Percentiles rank a stretch among this genome's conserved stretches.
Conservation (phyloP, 345 rosid genomes). For the Citropsis articulata region DNA sequence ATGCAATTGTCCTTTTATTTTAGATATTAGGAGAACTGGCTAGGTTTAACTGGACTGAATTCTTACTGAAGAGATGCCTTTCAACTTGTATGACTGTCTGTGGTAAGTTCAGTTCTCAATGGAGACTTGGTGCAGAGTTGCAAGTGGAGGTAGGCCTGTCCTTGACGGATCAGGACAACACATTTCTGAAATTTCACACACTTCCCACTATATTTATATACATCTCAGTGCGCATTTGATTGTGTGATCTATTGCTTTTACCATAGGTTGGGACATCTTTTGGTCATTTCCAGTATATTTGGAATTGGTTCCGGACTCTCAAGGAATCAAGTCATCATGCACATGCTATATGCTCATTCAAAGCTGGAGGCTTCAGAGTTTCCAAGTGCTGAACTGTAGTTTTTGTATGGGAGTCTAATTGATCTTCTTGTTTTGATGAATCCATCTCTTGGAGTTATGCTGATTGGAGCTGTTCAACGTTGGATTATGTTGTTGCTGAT, state of each 20-base stretch:
- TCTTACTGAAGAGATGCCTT: conserved; percentile 11
- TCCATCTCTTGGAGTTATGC: conserved; percentile 59
- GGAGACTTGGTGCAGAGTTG: conserved; percentile 44
- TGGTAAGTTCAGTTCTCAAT: conserved; percentile 35
- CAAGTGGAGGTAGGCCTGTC: conserved; percentile 60
- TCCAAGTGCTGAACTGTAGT: conserved; percentile 42
- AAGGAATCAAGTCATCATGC: conserved; percentile 56
- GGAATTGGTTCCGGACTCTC: conserved; percentile 49
- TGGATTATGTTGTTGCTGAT: conserved; percentile 65
- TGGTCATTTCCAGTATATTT: conserved; percentile 46
- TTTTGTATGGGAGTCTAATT: conserved; percentile 30
- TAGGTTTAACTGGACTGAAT: conserved; percentile 24
- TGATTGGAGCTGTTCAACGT: conserved; percentile 58
- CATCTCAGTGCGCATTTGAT: conserved; percentile 54
- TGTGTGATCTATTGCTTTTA: conserved; percentile 61
- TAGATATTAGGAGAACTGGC: conserved; percentile 8
- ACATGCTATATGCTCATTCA: conserved; percentile 36
- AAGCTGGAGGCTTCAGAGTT: conserved; percentile 53
- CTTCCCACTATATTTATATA: conserved; percentile 26
- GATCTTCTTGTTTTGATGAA: conserved; percentile 55
- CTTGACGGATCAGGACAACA: conserved; percentile 35
- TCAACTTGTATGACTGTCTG: conserved; percentile 20
- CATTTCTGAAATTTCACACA: conserved; percentile 30
- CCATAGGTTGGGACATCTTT: conserved; percentile 59
- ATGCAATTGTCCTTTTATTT: conserved; percentile 8